These are phyloP conservation scores for Starmerella cellae DNA, from an alignment of 805 yeast genomes.

Conservation along the genomic window DNA sequence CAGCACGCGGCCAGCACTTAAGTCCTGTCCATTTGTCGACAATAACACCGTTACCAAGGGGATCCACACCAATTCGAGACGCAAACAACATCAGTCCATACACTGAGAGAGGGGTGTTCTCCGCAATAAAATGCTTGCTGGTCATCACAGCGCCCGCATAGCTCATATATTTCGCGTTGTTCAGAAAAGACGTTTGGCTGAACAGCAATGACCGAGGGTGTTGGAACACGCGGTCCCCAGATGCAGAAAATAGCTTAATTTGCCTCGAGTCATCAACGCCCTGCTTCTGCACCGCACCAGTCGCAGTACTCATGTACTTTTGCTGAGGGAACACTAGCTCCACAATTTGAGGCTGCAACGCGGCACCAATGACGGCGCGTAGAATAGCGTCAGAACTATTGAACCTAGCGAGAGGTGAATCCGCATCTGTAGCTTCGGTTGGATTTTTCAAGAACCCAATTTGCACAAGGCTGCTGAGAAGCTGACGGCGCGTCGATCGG, in stretches of 20 bases:
- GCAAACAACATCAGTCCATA: conserved; percentile 70
- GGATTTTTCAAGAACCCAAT: conserved; percentile 52
- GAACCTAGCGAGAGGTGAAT: conserved; percentile 27
- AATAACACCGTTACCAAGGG: conserved; percentile 65
- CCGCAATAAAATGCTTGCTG: conserved; percentile 54
- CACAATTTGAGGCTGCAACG: conserved; percentile 73
- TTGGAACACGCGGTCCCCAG: conserved; percentile 59
- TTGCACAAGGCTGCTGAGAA: conserved; percentile 55
- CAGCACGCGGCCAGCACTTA: conserved; percentile 88
- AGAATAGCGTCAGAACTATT: conserved; percentile 46
- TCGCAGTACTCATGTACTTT: conserved; percentile 50
- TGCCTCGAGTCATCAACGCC: conserved; percentile 69
- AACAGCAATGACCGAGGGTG: conserved; percentile 80
- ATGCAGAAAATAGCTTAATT: conserved; percentile 60
- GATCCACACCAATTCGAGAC: conserved; percentile 40
- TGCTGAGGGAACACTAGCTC: conserved; percentile 73
- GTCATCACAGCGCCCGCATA: conserved; percentile 49
- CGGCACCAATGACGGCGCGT: conserved; percentile 59
- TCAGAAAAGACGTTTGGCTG: conserved; percentile 32
- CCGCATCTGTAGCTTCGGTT: neutral
- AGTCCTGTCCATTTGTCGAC: conserved; percentile 83
- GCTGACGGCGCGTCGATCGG: conserved; percentile 55
- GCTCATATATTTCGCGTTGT: conserved; percentile 38
- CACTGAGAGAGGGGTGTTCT: conserved; percentile 66
- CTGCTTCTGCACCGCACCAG: conserved; percentile 56